Base-by-base conservation (phyloP, 2,329 filamentous ascomycete species). In the Cladophialophora exuberans region DNA sequence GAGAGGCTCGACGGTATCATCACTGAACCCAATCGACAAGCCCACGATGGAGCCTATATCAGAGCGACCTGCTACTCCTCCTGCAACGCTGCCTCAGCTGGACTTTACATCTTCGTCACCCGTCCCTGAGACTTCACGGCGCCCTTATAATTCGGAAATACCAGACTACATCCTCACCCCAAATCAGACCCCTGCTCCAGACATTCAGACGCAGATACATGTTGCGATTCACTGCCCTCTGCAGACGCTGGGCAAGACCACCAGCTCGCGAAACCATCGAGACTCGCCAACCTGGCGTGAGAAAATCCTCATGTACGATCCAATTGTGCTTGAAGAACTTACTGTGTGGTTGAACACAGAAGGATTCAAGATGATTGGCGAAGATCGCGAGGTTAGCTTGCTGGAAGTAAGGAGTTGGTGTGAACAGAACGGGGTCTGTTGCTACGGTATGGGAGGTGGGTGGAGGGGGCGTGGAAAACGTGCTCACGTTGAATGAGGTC, bases 241-340 rank as follows among this genome's bases (percentile, higher is more conserved):
- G 28, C 35, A 36, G 7, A 30, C 26, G 1, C 22, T 45, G 13
- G 35, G 20, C 9, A 15, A 9, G 18, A 25, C n/a, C 25, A 18
- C 39, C 18, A n/a, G 22, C 9, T n/a, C 38, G 74, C 76, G 2
- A 70, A 71, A 69, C 6, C 68, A 79, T 53, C 67, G 69, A 5
- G 69, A 65, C 4, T 66, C 69, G 2, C 79, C 78, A 2, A 90
- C 83, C 2, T 97, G 92, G 89, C 80, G 95, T 64, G 90, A 97
- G 72, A 95, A 91, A 73, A 97, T 99, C 42, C 77, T 97, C 4
- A 83, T 97, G 69, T 97, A 95, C 68, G 92, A 97, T 65, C 90
- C 93, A 0, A 87, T 99, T 38, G 80, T 94, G 1, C 72, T 97
- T 0, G 93, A 97, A 71, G 91, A 97, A 62, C 76, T 99, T 11